Base-by-base conservation (phyloP, 768 basidiomycete species). In the Cantharellus anzutake region DNA sequence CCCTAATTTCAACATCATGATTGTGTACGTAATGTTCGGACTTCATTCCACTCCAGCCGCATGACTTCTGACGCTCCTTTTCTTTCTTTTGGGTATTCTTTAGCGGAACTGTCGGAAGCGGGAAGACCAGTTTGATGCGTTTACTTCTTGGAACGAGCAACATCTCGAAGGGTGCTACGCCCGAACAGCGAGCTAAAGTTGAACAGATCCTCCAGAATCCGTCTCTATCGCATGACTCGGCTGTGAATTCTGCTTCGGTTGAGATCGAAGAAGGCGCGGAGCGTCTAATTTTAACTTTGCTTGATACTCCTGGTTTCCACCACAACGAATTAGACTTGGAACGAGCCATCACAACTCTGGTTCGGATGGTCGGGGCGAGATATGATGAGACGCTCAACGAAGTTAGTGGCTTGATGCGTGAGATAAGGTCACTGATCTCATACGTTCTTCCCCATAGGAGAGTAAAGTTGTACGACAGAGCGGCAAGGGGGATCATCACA, bases 301-400 rank as follows among this genome's bases (percentile, higher is more conserved):
- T 87, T 62, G 88, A 92, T 65, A 91, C 89, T 1, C 88, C 88
- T 38, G 88, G 88, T 3, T 88, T 87, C 68, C 75, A 79, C 56
- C 83, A 86, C 41, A 78, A 75, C 63, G 87, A 89, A 69, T 71
- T 92, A 61, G 80, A 76, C 68, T 75, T 91, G 59, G 89, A 91
- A 66, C 77, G 84, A 59, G 84, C 87, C 68, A 83, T 91, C 16
- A 81, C 80, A 41, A 65, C 70, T 5, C 72, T 92, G 41, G 76
- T 90, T 66, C 86, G 81, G 68, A 86, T 88, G 64, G 71, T 91
- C 4, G 89, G 91, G 63, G 72, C 78, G 3, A 85, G 84, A 66
- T 91, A 82, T 68, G 83, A 84, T 7, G 86, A 90, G 65, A 89
- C 88, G 0, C 82, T 92, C 81, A 85, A 76, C 67, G 88, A 91